phyloP scores from a whole-genome alignment of 208 protist genomes.

The Leishmania amazonensis region DNA sequence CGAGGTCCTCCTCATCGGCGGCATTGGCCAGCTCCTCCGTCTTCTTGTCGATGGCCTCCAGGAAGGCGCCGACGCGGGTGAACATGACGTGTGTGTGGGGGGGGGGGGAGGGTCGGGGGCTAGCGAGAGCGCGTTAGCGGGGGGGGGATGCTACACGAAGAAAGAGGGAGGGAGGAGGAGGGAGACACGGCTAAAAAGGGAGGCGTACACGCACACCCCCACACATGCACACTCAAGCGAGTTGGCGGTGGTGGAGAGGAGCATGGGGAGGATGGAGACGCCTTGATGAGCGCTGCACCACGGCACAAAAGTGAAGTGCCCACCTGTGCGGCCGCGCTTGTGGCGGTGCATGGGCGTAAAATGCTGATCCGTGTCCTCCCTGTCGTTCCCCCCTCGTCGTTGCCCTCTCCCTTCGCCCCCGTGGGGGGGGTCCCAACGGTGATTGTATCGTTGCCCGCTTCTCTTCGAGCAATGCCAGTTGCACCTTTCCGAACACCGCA shows the following conservation, averaged over 20 bases:
- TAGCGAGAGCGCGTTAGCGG: not conserved
- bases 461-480: not conserved
- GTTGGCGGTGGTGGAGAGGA: not conserved
- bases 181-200: not conserved
- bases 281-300: not conserved
- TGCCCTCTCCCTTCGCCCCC: not conserved
- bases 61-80: slow-evolving; percentile 27
- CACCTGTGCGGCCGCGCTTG: not conserved
- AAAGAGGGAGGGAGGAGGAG: not conserved
- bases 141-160: not conserved
- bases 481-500: not conserved
- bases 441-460: not conserved
- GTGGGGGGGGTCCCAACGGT: not conserved
- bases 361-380: not conserved
- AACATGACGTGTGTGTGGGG: slow-evolving; percentile 7
- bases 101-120: no score
- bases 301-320: not conserved
- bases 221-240: not conserved
- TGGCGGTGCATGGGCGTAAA: not conserved
- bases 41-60: slow-evolving; percentile 56
- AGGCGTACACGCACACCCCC: slow-evolving; percentile 3
- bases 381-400: not conserved
- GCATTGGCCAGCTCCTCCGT: slow-evolving; percentile 31
- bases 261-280: not conserved
- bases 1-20: slow-evolving; percentile 22